Evolutionary conservation across 768 basidiomycete genomes (phyloP).

Genomic region (Chiua virens): DNA sequence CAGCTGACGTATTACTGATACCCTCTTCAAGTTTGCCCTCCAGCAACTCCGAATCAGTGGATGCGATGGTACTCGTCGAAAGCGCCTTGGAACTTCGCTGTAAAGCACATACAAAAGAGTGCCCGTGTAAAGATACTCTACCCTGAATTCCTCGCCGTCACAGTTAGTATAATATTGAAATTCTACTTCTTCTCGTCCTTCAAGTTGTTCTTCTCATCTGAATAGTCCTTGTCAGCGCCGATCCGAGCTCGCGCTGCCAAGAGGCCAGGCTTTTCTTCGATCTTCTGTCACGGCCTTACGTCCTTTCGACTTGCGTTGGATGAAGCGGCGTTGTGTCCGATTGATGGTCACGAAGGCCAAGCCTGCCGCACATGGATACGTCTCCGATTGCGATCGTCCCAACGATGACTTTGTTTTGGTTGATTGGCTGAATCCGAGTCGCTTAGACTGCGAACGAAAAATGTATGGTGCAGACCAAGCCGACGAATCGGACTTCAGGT

Average conservation of each 20-base stretch:
- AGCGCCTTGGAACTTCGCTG: constrained; percentile 15
- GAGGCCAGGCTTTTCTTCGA: not conserved
- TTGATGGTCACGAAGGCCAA: constrained; percentile 22
- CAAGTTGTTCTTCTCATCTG: not conserved
- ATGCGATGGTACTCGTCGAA: constrained; percentile 24
- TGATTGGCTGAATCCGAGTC: not conserved
- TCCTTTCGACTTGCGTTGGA: constrained; percentile 11
- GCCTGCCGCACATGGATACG: constrained; percentile 18
- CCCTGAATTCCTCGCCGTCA: not conserved
- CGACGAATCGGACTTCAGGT: constrained; percentile 3
- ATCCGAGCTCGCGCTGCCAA: not conserved
- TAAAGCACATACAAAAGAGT: constrained; percentile 7
- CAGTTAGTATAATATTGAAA: not conserved
- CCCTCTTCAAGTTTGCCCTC: too few relatives aligned
- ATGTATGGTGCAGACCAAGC: constrained; percentile 18
- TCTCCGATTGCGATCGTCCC: constrained; percentile 27
- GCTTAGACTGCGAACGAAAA: constrained; percentile 28
- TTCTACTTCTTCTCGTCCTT: constrained; percentile 10
- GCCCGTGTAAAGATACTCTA: not conserved
- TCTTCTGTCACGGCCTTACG: not conserved
- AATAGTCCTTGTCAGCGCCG: not conserved
- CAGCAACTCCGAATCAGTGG: too few relatives aligned
- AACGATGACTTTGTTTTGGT: constrained; percentile 2
- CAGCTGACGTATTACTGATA: too few relatives aligned
- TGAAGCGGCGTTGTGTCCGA: constrained; percentile 21